Evolutionary conservation across 2,329 filamentous ascomycete species (phyloP).

Genomic region (Aspergillus sp.): DNA sequence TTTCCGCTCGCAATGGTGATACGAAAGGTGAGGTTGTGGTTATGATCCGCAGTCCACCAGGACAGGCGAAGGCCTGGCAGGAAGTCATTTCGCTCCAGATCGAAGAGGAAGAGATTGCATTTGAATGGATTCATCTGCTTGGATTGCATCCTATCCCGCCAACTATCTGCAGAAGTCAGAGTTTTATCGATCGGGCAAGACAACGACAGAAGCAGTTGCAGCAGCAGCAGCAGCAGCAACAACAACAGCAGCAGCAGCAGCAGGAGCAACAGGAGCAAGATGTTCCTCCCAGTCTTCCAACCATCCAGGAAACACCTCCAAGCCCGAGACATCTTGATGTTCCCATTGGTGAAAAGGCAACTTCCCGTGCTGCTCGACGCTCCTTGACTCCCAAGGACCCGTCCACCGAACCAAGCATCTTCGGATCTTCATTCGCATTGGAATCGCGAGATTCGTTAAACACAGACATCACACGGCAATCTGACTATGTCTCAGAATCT

Average conservation of each 20-base stretch:
- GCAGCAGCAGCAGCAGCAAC: constrained; percentile 19
- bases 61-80: constrained; percentile 62
- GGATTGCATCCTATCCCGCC: constrained; percentile 59
- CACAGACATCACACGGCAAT: constrained; percentile 28
- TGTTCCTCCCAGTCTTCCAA: constrained; percentile 8
- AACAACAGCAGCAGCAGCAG: constrained; percentile 16
- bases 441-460: constrained; percentile 23
- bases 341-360: constrained; percentile 54
- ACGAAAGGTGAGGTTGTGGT: constrained; percentile 66
- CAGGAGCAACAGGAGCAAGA: constrained; percentile 15
- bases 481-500: constrained; percentile 17
- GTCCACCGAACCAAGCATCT: constrained; percentile 26
- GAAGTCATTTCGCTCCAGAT: constrained; percentile 74
- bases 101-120: constrained; percentile 67
- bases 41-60: constrained; percentile 72
- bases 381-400: constrained; percentile 23
- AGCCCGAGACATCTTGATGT: constrained; percentile 52
- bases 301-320: constrained; percentile 33
- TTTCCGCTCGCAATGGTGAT: constrained; percentile 76
- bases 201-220: constrained; percentile 24
- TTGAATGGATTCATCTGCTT: constrained; percentile 87
- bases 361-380: constrained; percentile 40
- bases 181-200: constrained; percentile 43
- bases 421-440: constrained; percentile 20
- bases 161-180: constrained; percentile 47